These are phyloP conservation scores for Aspergillus sp. DNA, from an alignment of 2,329 filamentous ascomycete species.

Conservation along the genomic window DNA sequence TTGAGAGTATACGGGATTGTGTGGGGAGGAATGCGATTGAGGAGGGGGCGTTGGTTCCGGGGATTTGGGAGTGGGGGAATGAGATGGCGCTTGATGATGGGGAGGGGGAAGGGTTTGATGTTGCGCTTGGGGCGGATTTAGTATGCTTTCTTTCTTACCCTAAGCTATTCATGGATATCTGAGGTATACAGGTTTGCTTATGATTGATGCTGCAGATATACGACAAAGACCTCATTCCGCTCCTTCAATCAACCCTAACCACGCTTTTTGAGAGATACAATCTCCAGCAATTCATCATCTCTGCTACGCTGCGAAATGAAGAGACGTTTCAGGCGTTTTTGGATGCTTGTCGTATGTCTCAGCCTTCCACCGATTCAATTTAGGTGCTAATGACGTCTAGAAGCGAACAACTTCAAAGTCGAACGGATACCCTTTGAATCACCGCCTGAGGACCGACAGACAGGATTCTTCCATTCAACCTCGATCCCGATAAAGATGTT, in stretches of 20 bases:
- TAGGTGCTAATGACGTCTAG: slow-evolving; percentile 13
- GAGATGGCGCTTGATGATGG: slow-evolving; percentile 14
- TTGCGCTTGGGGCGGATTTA: slow-evolving; percentile 38
- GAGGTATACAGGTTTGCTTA: background rate
- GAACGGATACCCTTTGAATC: slow-evolving; percentile 37
- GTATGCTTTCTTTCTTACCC: slow-evolving; percentile 17
- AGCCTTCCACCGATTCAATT: too few species aligned
- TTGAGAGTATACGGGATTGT: slow-evolving; percentile 34
- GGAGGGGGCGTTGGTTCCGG: slow-evolving; percentile 17
- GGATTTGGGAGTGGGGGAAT: slow-evolving; percentile 40
- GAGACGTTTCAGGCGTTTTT: slow-evolving; percentile 56
- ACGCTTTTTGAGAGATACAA: slow-evolving; percentile 51
- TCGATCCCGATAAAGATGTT: slow-evolving; percentile 34
- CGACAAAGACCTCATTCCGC: slow-evolving; percentile 52
- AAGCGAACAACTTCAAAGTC: slow-evolving; percentile 27
- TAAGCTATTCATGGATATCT: background rate
- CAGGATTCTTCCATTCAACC: slow-evolving; percentile 43
- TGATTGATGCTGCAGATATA: slow-evolving; percentile 46
- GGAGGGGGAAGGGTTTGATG: slow-evolving; percentile 23
- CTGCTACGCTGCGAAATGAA: slow-evolving; percentile 56
- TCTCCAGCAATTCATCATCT: slow-evolving; percentile 49
- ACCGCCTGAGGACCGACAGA: slow-evolving; percentile 37
- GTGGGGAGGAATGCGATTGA: slow-evolving; percentile 26
- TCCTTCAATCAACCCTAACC: slow-evolving; percentile 49
- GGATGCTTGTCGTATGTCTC: slow-evolving; percentile 50